Percentiles rank a stretch among this genome's conserved stretches.
phyloP scores from a whole-genome alignment of 1,284 basidiomycete genomes.

The Cutaneotrichosporon cutaneum region DNA sequence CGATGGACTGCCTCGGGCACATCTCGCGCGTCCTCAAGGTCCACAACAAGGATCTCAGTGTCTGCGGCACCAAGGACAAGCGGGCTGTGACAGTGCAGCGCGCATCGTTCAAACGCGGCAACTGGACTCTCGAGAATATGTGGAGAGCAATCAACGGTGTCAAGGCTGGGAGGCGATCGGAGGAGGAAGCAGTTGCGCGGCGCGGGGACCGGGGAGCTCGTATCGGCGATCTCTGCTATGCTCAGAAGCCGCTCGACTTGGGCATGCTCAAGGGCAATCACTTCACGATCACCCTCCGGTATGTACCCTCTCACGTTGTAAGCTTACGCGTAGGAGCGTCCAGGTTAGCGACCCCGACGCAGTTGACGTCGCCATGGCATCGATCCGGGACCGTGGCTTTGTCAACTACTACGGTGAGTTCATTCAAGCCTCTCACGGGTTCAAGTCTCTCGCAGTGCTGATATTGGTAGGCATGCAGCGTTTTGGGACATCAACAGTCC shows the following conservation, averaged over 20 bases:
- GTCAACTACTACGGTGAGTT: slow-evolving; percentile 91
- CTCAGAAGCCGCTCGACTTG: slow-evolving; percentile 75
- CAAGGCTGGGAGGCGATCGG: slow-evolving; percentile 59
- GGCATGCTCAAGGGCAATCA: slow-evolving; percentile 95
- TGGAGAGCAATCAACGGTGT: slow-evolving; percentile 76
- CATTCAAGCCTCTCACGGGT: too few species aligned
- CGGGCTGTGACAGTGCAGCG: slow-evolving; percentile 93
- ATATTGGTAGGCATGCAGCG: slow-evolving; percentile 81
- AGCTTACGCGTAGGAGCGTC: slow-evolving; percentile 64
- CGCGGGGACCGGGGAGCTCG: slow-evolving; percentile 87
- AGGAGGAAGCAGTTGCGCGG: slow-evolving; percentile 62
- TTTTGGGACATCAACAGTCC: slow-evolving; percentile 93
- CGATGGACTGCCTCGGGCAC: slow-evolving; percentile 85
- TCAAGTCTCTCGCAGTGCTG: not conserved
- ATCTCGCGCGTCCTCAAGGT: slow-evolving; percentile 73
- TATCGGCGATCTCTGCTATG: slow-evolving; percentile 83
- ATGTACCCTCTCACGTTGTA: slow-evolving; percentile 30
- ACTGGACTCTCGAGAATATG: slow-evolving; percentile 76
- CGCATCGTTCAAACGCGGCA: slow-evolving; percentile 76
- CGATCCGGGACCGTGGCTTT: slow-evolving; percentile 80
- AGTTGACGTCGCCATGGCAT: slow-evolving; percentile 74
- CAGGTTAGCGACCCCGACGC: slow-evolving; percentile 69
- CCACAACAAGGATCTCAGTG: slow-evolving; percentile 73
- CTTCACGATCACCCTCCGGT: slow-evolving; percentile 92
- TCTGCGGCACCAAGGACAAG: slow-evolving; percentile 98